Conservation (phyloP, 768 basidiomycete species). For the Termitomyces sp. region DNA sequence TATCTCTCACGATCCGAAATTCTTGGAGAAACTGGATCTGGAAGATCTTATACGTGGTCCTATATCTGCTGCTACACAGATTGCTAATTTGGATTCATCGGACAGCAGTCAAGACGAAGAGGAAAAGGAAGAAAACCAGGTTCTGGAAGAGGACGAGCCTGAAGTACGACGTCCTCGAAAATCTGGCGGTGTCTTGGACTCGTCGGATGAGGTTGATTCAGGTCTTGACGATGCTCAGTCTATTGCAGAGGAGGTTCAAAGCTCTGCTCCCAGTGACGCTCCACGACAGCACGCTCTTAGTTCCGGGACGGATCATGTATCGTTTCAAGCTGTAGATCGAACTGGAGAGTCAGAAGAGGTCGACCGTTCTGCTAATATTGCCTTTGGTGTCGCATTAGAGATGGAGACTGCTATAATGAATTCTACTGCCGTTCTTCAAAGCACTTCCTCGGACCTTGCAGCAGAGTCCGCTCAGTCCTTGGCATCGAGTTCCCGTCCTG, state of each 20-base stretch:
- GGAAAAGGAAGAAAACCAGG: constrained; percentile 30
- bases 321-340: constrained; percentile 25
- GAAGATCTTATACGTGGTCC: constrained; percentile 35
- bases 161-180: constrained; percentile 23
- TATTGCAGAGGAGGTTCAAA: constrained; percentile 6
- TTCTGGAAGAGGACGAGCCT: constrained; percentile 27
- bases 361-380: constrained; percentile 26
- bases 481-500: constrained; percentile 15
- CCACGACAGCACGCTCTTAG: neutral
- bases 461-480: neutral
- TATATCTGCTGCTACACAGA: constrained; percentile 17
- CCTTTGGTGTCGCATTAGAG: constrained; percentile 27
- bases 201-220: constrained; percentile 27
- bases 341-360: constrained; percentile 25
- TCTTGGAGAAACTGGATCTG: constrained; percentile 25
- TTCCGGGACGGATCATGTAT: constrained; percentile 12
- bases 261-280: neutral
- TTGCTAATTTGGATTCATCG: constrained; percentile 30
- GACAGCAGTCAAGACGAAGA: constrained; percentile 35
- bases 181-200: constrained; percentile 7
- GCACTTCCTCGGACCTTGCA: neutral
- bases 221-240: constrained; percentile 29
- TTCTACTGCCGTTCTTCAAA: neutral
- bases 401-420: constrained; percentile 20
- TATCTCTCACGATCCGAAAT: constrained; percentile 16